Evolutionary conservation across 805 yeast genomes (phyloP), one percentile per base, ranked within the genome.

Genomic region (Dipodascopsis tothii): DNA sequence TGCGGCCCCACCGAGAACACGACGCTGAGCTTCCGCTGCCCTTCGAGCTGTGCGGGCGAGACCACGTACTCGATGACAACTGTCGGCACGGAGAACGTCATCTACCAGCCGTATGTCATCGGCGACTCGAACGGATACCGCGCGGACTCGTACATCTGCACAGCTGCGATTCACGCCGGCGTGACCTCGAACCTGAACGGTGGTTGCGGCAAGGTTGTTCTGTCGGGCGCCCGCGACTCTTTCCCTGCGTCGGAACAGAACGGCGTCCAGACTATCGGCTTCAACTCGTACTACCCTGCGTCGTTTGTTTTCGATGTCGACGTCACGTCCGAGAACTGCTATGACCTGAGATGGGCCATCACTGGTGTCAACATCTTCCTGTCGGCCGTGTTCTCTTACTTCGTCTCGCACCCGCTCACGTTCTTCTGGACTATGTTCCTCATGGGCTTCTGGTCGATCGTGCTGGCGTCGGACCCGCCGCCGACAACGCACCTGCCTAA

Each of bases 141-240:
- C 51, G 88, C 85, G 0, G 97, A 88, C 63, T 84, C 95, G 1
- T 87, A 70, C 55, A 80, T 90, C 0, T 88, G 97, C 60, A 90
- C 87, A 0, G 82, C 96, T 2, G 96, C 92, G 0, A 75, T 84
- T 3, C 96, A 88, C 62, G 78, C 88, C 2, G 96, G 96, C 1
- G 61, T 80, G 0, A 65, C 87, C 0, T 80, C 92, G 0, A 80
- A 90, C 11, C 57, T 70, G 21, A 67, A 66, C 45, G 97, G 97
- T 2, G 96, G 95, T 0, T 81, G 90, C 59, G 87, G 84, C 1
- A 68, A 72, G 40, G 52, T 83, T 16, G 64, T 77, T 1, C 80
- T 76, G 60, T 57, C 63, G 5, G 86, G 90, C 4, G 64, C 74
- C 2, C 73, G 72, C 37, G 59, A 60, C 2, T 44, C 53, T 1